A percentile compares a stretch with the other conserved stretches of the same genome.
Conservation (phyloP, 2,329 filamentous ascomycete species). For the Corinectria fuckeliana region DNA sequence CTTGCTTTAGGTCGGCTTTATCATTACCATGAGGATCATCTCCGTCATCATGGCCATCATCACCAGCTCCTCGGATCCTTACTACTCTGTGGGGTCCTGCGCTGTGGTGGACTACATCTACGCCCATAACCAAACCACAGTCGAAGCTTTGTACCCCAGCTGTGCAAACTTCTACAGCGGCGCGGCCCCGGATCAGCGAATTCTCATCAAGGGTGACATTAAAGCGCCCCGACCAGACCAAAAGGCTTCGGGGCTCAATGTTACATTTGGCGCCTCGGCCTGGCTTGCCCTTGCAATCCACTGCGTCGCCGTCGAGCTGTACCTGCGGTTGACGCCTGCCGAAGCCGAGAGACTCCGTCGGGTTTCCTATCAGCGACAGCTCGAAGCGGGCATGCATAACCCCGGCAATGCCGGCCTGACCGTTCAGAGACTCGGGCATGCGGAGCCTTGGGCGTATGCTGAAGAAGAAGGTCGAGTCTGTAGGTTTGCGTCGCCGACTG, state of each 20-base stretch:
- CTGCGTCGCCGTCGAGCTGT: slow-evolving; percentile 52
- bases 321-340: slow-evolving; percentile 59
- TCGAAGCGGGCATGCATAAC: slow-evolving; percentile 58
- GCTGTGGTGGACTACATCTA: slow-evolving; percentile 54
- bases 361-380: slow-evolving; percentile 62
- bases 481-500: not conserved
- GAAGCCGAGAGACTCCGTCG: slow-evolving; percentile 60
- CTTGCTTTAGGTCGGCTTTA: slow-evolving; percentile 50
- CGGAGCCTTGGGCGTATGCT: slow-evolving; percentile 21
- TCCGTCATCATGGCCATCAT: slow-evolving; percentile 50
- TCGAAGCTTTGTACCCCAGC: slow-evolving; percentile 49
- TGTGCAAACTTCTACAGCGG: slow-evolving; percentile 50
- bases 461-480: not conserved
- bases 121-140: slow-evolving; percentile 36
- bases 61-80: slow-evolving; percentile 40
- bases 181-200: slow-evolving; percentile 14
- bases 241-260: slow-evolving; percentile 51
- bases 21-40: slow-evolving; percentile 60
- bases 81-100: slow-evolving; percentile 49
- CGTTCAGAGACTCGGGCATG: slow-evolving; percentile 32
- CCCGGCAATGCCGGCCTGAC: slow-evolving; percentile 56
- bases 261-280: slow-evolving; percentile 57
- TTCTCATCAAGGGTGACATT: slow-evolving; percentile 44
- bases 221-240: slow-evolving; percentile 34
- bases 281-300: slow-evolving; percentile 63